phyloP scores from a whole-genome alignment of 345 rosid species.

The Schrenkiella parvula region DNA sequence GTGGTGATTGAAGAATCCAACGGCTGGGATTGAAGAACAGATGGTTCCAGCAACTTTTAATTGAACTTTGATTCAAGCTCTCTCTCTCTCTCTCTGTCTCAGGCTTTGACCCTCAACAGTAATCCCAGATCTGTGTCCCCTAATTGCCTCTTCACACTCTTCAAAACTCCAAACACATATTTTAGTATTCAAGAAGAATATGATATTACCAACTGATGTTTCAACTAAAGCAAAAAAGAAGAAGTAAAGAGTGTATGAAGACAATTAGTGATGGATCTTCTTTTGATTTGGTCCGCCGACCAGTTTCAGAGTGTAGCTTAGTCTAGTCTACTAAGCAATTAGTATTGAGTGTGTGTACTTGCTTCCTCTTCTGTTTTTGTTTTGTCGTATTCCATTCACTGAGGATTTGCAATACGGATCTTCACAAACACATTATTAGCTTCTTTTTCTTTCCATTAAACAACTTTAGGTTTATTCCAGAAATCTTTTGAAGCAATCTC shows the following conservation, averaged over 20 bases:
- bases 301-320: no score
- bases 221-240: conserved; percentile 14
- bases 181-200: not conserved
- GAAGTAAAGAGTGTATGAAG: not conserved
- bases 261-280: conserved; percentile 7
- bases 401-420: not conserved
- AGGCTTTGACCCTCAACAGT: conserved; percentile 19
- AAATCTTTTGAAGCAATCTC: conserved; percentile 20
- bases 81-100: no score
- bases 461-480: not conserved
- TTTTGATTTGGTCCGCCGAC: conserved; percentile 24
- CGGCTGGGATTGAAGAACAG: conserved; percentile 12
- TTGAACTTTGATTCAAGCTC: conserved; percentile 13
- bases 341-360: no score
- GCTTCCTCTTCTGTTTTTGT: no score
- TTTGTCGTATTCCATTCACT: not conserved
- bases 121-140: conserved; percentile 25
- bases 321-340: no score
- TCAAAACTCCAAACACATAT: not conserved
- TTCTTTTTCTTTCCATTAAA: not conserved
- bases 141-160: conserved; percentile 19
- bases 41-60: conserved; percentile 16
- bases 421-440: not conserved
- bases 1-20: conserved; percentile 21
- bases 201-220: not conserved